Base-by-base conservation (phyloP, 208 protist genomes). In the Leptomonas pyrrhocoris region DNA sequence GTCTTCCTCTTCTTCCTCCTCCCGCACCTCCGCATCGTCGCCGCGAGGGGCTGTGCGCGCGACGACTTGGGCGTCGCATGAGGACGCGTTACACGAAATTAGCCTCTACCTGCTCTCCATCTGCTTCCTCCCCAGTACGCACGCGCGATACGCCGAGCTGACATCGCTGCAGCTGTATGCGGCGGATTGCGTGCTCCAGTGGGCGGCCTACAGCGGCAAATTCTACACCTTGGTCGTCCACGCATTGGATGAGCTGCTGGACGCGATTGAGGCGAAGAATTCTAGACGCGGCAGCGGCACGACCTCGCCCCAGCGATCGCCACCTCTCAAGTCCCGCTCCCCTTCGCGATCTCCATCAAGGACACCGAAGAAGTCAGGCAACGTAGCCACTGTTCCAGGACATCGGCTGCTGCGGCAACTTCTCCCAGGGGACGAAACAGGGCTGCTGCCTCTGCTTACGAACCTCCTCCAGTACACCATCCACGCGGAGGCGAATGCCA, bases 171-270 rank as follows among this genome's bases (percentile, higher is more conserved):
- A 81, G 68, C 80, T 81, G 19, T 81, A 91, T 71, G 83, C 80
- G 53, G 73, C 84, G 65, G 81, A 89, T 19, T 93, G 90, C 65
- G 71, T 95, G 30, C 67, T 81, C 34, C 87, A 95, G 65, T 77
- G 92, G 55, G 81, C 87, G 34, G 66, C 68, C 27, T 85, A 92
- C 75, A 91, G 80, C 73, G 81, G 73, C 34, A 62, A 64, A 56
- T 73, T 88, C n/a, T 93, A 92, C 71, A 77, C 70, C 8, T 67
- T 90, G 51, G 85, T 95, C 4, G 85, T 95, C 18, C 64, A 81
- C 25, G 57, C 70, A 6, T 55, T 84, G 36, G 72, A 84, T 50
- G 40, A 53, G 34, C 48, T 85, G 46, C 36, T 80, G 19, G 74
- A 78, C 45, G 53, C 61, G 72, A 67, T 71, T 2, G 72, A 77